These are phyloP conservation scores for Cyclotella distinguenda DNA, from an alignment of 108 stramenopile genomes.

Conservation along the genomic window DNA sequence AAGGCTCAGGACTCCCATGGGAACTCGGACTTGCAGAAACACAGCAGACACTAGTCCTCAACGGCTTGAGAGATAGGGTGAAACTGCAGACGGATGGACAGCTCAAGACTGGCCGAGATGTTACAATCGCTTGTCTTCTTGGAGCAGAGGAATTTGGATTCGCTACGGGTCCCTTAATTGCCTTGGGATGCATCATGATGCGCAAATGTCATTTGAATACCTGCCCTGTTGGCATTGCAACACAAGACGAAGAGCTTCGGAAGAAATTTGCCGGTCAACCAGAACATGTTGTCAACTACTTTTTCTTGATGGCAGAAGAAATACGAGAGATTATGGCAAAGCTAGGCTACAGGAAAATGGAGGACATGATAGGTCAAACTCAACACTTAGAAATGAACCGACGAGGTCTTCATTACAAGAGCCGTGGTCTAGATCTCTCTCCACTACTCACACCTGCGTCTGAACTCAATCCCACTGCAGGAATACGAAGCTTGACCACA, in stretches of 20 bases:
- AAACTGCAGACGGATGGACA: conserved; percentile 94
- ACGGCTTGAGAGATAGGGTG: conserved; percentile 88
- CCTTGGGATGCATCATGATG: conserved; percentile 98
- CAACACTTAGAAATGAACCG: conserved; percentile 90
- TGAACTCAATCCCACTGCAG: conserved; percentile 88
- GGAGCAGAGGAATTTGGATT: conserved; percentile 96
- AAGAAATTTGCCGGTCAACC: conserved; percentile 95
- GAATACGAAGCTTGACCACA: conserved; percentile 69
- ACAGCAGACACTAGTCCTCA: conserved; percentile 92
- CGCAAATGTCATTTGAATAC: conserved; percentile 97
- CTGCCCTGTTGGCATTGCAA: conserved; percentile 95
- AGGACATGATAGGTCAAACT: conserved; percentile 95
- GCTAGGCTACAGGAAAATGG: conserved; percentile 91
- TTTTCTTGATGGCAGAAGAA: conserved; percentile 94
- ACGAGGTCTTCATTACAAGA: conserved; percentile 94
- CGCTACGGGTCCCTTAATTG: conserved; percentile 90
- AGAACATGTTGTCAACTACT: conserved; percentile 97
- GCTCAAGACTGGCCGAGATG: conserved; percentile 93
- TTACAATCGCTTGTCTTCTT: conserved; percentile 89
- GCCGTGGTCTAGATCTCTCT: conserved; percentile 90
- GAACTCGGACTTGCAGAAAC: conserved; percentile 96
- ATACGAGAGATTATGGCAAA: conserved; percentile 94
- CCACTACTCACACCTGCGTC: conserved; percentile 91
- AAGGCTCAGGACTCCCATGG: conserved; percentile 93
- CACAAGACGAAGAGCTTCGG: conserved; percentile 95